A percentile compares a stretch with the other conserved stretches of the same genome.
Conservation (phyloP, 331 rosid genomes). For the Pyrus hybrid region DNA sequence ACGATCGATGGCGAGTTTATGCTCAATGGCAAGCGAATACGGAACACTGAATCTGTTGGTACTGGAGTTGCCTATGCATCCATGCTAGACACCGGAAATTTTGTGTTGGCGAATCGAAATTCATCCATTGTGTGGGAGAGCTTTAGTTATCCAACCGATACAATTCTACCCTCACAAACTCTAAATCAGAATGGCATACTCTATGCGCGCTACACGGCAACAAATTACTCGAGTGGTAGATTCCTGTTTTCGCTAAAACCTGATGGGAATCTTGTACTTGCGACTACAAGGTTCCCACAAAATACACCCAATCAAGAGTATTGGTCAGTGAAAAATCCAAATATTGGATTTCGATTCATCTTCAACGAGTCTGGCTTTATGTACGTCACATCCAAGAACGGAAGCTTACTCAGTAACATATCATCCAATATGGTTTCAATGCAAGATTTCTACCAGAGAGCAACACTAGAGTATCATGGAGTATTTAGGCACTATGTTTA, state of each 20-base stretch:
- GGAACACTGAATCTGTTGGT: no score
- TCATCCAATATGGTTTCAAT: background rate
- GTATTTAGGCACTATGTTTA: background rate
- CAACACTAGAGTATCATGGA: slow-evolving; percentile 3
- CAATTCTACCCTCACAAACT: no score
- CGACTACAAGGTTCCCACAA: background rate
- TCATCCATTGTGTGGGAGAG: no score
- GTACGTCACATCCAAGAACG: background rate
- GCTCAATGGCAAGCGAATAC: no score
- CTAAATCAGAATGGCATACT: no score
- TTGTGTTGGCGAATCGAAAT: no score
- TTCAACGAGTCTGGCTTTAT: slow-evolving; percentile 1
- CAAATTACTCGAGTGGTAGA: no score
- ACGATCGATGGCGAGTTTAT: no score
- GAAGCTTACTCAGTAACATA: background rate
- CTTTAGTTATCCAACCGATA: no score
- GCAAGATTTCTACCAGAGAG: background rate
- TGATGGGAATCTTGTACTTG: slow-evolving; percentile 3
- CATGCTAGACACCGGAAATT: no score
- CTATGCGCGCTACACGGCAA: no score
- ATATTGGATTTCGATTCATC: background rate
- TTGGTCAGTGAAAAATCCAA: background rate
- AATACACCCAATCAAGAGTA: background rate
- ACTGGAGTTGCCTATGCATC: no score
- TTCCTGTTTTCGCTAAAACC: background rate